A percentile compares a stretch with the other conserved stretches of the same genome.
Evolutionary conservation across 768 basidiomycete species (phyloP).

Genomic region (Auriscalpium orientale): DNA sequence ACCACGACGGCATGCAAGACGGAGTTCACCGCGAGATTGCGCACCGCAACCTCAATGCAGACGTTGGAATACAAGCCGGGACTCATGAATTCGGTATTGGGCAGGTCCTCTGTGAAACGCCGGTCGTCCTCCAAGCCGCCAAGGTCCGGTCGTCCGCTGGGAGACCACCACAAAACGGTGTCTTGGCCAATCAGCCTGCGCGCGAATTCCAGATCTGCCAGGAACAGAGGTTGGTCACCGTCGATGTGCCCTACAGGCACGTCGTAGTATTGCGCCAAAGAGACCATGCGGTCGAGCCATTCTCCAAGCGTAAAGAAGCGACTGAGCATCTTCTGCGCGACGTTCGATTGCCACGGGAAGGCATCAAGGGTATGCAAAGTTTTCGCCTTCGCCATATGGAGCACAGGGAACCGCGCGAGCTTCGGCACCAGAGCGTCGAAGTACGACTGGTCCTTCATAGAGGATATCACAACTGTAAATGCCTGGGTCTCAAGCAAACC

Average conservation of each 20-base stretch:
- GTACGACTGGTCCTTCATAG: conserved; percentile 74
- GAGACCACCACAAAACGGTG: conserved; percentile 95
- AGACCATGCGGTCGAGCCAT: conserved; percentile 75
- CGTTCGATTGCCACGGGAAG: conserved; percentile 84
- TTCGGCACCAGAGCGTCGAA: conserved; percentile 70
- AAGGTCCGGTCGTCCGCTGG: conserved; percentile 79
- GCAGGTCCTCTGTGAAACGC: conserved; percentile 66
- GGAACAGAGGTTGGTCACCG: conserved; percentile 78
- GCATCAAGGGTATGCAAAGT: conserved; percentile 67
- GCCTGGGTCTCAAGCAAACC: conserved; percentile 67
- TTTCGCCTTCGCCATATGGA: conserved; percentile 81
- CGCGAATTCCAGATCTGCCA: conserved; percentile 88
- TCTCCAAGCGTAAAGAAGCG: conserved; percentile 72
- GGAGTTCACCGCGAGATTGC: conserved; percentile 90
- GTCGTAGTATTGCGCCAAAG: conserved; percentile 86
- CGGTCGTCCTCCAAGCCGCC: conserved; percentile 90
- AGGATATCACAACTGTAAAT: conserved; percentile 75
- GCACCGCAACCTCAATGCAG: conserved; percentile 81
- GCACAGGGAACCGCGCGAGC: conserved; percentile 75
- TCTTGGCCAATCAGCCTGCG: conserved; percentile 83
- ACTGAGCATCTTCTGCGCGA: conserved; percentile 73
- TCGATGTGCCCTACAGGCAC: conserved; percentile 90
- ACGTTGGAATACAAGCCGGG: conserved; percentile 91
- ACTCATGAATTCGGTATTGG: conserved; percentile 75
- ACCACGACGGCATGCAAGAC: conserved; percentile 91